phyloP scores from a whole-genome alignment of 2,329 filamentous ascomycete genomes.

The Penicillium sp. region DNA sequence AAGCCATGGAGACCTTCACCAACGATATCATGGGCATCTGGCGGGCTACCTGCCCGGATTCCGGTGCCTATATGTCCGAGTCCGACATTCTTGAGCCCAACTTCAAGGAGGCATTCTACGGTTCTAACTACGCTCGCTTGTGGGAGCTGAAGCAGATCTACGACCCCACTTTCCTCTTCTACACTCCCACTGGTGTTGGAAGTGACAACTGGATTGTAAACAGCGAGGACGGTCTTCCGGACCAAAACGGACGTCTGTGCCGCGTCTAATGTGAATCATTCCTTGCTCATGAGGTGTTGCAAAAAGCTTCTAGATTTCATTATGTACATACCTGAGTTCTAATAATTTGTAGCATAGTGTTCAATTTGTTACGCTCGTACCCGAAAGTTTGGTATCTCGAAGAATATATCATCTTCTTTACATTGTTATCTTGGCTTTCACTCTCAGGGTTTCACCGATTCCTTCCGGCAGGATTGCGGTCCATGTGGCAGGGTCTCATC shows the following conservation, averaged over 20 bases:
- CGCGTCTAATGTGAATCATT: constrained; percentile 4
- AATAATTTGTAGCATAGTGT: too few relatives aligned
- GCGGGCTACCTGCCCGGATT: constrained; percentile 25
- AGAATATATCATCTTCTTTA: too few relatives aligned
- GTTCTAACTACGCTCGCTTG: constrained; percentile 27
- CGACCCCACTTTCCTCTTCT: constrained; percentile 52
- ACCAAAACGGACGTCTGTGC: constrained; percentile 45
- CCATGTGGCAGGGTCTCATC: not conserved
- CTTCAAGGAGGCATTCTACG: constrained; percentile 34
- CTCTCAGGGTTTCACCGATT: not conserved
- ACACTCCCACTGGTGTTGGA: constrained; percentile 51
- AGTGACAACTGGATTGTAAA: constrained; percentile 52
- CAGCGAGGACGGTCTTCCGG: constrained; percentile 27
- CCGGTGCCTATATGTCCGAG: constrained; percentile 46
- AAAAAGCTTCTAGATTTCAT: too few relatives aligned
- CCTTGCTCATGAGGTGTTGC: too few relatives aligned
- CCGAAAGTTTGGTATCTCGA: too few relatives aligned
- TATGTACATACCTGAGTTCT: too few relatives aligned
- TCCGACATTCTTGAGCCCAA: constrained; percentile 44
- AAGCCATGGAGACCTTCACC: constrained; percentile 22
- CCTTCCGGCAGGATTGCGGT: not conserved
- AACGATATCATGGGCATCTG: constrained; percentile 20
- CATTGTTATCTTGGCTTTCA: not conserved
- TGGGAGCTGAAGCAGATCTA: constrained; percentile 51
- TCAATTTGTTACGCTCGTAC: too few relatives aligned